Evolutionary conservation across 2,329 filamentous ascomycete genomes (phyloP).

Genomic region (Phyllosticta citriasiana): DNA sequence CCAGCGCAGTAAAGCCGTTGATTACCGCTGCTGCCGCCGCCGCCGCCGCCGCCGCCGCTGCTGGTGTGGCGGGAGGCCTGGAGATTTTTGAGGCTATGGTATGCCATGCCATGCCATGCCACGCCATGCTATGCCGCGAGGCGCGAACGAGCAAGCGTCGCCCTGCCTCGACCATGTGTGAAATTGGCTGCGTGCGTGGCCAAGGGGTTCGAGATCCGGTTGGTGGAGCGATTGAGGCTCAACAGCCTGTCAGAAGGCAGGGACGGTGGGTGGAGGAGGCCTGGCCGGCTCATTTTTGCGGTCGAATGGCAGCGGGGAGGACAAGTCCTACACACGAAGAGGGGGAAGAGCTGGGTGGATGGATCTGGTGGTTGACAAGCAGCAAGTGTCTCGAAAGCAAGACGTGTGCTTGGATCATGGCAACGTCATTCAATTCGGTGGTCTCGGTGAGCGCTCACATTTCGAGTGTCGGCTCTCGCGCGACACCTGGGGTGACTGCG

Average conservation of each 20-base stretch:
- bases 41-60: too few relatives aligned
- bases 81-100: background rate
- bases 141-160: background rate
- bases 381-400: background rate
- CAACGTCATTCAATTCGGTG: background rate
- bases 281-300: background rate
- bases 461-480: background rate
- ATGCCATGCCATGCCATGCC: too few relatives aligned
- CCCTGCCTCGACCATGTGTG: too few relatives aligned
- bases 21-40: background rate
- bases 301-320: background rate
- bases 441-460: background rate
- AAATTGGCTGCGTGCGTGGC: background rate
- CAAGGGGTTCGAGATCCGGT: background rate
- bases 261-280: background rate
- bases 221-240: background rate
- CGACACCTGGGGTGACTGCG: background rate
- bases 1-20: background rate
- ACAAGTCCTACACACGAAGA: background rate
- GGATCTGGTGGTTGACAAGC: background rate
- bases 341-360: background rate
- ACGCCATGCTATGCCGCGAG: too few relatives aligned
- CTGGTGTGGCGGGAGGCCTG: background rate
- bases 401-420: background rate
- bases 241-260: background rate